Evolutionary conservation across 2,329 filamentous ascomycete species (phyloP), one percentile per base, ranked within the genome.

Genomic region (Fusarium hostae): DNA sequence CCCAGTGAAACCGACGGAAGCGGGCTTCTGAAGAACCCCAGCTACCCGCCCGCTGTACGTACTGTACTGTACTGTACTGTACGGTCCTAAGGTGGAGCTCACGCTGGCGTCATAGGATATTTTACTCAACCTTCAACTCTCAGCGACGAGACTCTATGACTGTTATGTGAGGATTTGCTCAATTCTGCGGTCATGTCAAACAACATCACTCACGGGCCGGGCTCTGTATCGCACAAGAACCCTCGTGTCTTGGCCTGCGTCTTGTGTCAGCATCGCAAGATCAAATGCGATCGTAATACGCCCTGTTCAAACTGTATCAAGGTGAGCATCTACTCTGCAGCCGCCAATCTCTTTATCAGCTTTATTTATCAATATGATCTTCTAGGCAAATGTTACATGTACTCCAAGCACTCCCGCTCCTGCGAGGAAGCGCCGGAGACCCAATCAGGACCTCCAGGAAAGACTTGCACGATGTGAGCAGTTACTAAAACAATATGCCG

Each of bases 381-480:
- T 39, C 0, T 1, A 90, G 88, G 87, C 88, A 75, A 88, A 88
- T 73, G 86, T 89, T 59, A 83, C 84, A 63, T 90, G 88, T 73
- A 88, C 86, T 15, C 88, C 88, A 7, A 89, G 87, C 71, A 89
- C 86, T 24, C 88, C 88, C 3, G 88, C 88, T 11, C 88, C 88
- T 9, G 86, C 87, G 32, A 85, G 88, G 63, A 90, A 89, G 80
- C 84, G 88, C 43, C 82, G 87, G 68, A 82, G 87, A 51, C 88
- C 88, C 13, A 89, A 90, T 58, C 88, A 90, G 73, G 88, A 90
- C 73, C 83, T 90, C 16, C 88, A 90, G 73, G 88, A 90, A 78
- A 84, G 88, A 41, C 81, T 90, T 39, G 87, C 87, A 7, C 82
- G 87, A 60, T 89, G 88, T 70, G 88, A 90, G 73, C 86, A 88